These are phyloP conservation scores for Cutaneotrichosporon dermatis DNA, from an alignment of 1,284 basidiomycete species.

Conservation along the genomic window DNA sequence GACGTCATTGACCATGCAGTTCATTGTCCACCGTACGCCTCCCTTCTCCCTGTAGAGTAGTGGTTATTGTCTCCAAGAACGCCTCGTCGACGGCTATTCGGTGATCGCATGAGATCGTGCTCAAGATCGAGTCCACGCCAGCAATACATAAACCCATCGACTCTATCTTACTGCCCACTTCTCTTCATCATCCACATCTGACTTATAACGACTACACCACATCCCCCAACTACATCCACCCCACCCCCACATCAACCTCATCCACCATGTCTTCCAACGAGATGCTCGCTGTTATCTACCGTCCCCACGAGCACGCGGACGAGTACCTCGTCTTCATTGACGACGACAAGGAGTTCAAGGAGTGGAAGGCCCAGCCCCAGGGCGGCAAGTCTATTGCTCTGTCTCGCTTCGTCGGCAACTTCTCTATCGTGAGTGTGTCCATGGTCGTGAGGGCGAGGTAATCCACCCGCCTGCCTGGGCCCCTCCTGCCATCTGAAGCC, in stretches of 20 bases:
- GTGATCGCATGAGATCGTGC: too few relatives aligned
- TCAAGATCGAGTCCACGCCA: neutral
- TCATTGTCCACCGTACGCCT: too few relatives aligned
- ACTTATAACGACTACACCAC: neutral
- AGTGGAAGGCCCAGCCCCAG: slow-evolving; percentile 37
- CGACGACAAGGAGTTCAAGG: slow-evolving; percentile 37
- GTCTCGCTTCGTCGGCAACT: slow-evolving; percentile 42
- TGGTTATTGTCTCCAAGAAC: too few relatives aligned
- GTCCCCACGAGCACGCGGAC: slow-evolving; percentile 40
- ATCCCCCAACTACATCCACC: neutral
- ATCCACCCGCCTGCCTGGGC: too few relatives aligned
- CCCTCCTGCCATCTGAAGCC: too few relatives aligned
- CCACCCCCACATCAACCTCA: neutral
- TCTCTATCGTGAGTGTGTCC: slow-evolving; percentile 35
- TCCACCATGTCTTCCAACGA: slow-evolving; percentile 9
- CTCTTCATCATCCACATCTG: neutral
- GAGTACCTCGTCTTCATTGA: slow-evolving; percentile 46
- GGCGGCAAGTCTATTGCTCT: slow-evolving; percentile 43
- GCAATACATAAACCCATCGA: neutral
- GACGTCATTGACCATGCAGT: too few relatives aligned
- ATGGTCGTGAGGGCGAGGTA: too few relatives aligned
- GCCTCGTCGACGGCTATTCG: too few relatives aligned
- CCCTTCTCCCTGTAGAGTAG: too few relatives aligned
- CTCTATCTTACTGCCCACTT: neutral
- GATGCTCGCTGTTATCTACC: slow-evolving; percentile 31